Base-by-base conservation (phyloP, 2,329 filamentous ascomycete species). In the Pseudogymnoascus sp. region DNA sequence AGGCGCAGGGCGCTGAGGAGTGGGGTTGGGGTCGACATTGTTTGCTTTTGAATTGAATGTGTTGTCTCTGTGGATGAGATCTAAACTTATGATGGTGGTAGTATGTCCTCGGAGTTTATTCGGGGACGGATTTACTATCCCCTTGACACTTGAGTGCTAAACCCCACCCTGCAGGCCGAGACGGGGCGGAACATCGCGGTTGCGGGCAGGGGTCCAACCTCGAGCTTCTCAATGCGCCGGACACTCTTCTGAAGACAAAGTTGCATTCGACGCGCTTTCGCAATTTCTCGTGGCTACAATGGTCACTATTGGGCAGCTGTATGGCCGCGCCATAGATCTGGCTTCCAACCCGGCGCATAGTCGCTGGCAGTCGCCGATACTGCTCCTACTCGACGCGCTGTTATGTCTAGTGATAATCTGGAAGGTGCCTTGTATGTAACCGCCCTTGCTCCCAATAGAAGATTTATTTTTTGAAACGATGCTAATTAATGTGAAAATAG, bases 351-450 rank as follows among this genome's bases (percentile, higher is more conserved):
- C 81, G 1, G 75, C 75, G 58, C 79, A 86, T 68, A 80, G 80
- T 57, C 74, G 71, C 81, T 87, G 84, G 84, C 69, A 85, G 29
- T 77, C 85, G 5, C 81, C 85, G 0, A 76, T 85, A 3, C 79
- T 96, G 5, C 78, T 94, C 66, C 72, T 88, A 33, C 78, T 82
- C 60, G 92, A 97, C 71, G 85, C 84, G 6, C 74, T 83, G 15
- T 81, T 96, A 21, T 94, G 89, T 73, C 81, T 77, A 13, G 72
- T 90, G 35, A 81, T 97, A 65, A 88, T 96, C 66, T 86, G 84
- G 81, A 92, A 86, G 73, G 81, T 96, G 62, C 86, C 92, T 40
- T 96, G 92, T 96, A 78, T 77, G 87, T 71, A 61, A 36, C 41
- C 24, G 60, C 61, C 17, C 24, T 59, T 26, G 35, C 17, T 50